Evolutionary conservation across 257 asterid species (phyloP).

Genomic region (Linderniella brevidens): DNA sequence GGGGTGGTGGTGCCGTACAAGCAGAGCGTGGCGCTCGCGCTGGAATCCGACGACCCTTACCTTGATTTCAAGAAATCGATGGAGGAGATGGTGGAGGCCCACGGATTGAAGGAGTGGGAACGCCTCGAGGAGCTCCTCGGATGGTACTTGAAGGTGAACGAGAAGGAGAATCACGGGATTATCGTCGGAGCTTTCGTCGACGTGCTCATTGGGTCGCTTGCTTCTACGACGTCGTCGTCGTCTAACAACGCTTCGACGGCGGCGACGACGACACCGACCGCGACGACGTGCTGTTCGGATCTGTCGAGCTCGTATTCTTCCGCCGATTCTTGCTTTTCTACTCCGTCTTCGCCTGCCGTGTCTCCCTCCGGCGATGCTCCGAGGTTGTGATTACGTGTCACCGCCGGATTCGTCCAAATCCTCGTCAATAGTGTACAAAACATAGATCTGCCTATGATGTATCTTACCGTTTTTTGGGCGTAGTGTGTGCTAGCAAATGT

Average conservation of each 20-base stretch:
- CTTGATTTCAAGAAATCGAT: conserved; percentile 75
- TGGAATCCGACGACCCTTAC: conserved; percentile 77
- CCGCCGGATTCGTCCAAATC: too few species aligned
- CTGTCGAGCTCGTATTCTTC: conserved; percentile 26
- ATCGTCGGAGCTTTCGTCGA: conserved; percentile 74
- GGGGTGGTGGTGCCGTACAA: conserved; percentile 18
- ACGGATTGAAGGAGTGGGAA: conserved; percentile 70
- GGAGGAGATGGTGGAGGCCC: conserved; percentile 78
- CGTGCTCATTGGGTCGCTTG: conserved; percentile 27
- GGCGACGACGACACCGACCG: too few species aligned
- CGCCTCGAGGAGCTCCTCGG: conserved; percentile 55
- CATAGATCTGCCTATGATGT: too few species aligned
- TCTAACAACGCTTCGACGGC: not conserved
- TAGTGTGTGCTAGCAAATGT: too few species aligned
- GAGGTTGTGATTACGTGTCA: too few species aligned
- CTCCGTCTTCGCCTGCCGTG: conserved; percentile 23
- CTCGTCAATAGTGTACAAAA: too few species aligned
- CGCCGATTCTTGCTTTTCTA: conserved; percentile 38
- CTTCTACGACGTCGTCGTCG: not conserved
- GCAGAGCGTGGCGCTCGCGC: conserved; percentile 49
- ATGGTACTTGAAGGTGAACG: conserved; percentile 78
- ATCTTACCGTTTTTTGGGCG: too few species aligned
- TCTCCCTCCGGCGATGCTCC: conserved; percentile 3
- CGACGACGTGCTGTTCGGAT: conserved; percentile 12
- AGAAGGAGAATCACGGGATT: conserved; percentile 40